phyloP scores from a whole-genome alignment of 768 basidiomycete genomes.

The Candolleomyces eurysporus region DNA sequence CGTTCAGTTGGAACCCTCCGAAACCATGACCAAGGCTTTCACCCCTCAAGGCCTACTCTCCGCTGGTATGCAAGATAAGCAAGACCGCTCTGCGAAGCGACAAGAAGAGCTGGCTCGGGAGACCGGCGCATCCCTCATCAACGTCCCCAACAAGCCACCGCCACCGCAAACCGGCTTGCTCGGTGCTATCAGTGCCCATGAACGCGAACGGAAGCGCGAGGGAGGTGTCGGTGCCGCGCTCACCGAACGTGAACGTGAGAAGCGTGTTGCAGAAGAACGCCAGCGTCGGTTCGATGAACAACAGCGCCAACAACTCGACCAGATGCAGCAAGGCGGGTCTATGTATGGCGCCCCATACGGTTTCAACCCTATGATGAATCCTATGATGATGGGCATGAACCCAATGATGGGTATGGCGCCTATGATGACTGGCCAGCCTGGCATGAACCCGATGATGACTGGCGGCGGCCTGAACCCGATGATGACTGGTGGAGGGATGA shows the following conservation, averaged over 20 bases:
- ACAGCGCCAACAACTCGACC: slow-evolving; percentile 86
- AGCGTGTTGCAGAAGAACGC: slow-evolving; percentile 86
- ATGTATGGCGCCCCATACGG: slow-evolving; percentile 61
- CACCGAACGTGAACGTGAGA: slow-evolving; percentile 94
- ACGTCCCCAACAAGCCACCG: slow-evolving; percentile 93
- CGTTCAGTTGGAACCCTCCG: slow-evolving; percentile 71
- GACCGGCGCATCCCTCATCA: slow-evolving; percentile 87
- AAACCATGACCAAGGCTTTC: slow-evolving; percentile 89
- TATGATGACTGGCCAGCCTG: slow-evolving; percentile 47
- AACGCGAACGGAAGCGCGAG: slow-evolving; percentile 90
- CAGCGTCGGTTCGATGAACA: slow-evolving; percentile 91
- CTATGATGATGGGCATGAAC: slow-evolving; percentile 48
- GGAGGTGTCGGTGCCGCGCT: slow-evolving; percentile 93
- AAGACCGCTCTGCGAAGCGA: slow-evolving; percentile 92
- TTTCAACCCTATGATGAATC: slow-evolving; percentile 78
- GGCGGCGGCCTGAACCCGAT: slow-evolving; percentile 39
- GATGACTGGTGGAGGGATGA: slow-evolving; percentile 43
- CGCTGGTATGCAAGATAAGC: slow-evolving; percentile 92
- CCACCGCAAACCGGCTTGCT: slow-evolving; percentile 94
- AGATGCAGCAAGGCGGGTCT: slow-evolving; percentile 77
- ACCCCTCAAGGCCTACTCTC: slow-evolving; percentile 93
- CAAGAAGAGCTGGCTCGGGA: slow-evolving; percentile 94
- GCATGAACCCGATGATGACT: slow-evolving; percentile 51
- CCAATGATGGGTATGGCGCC: slow-evolving; percentile 44
- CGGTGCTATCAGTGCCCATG: slow-evolving; percentile 94